Evolutionary conservation across 2,329 filamentous ascomycete species (phyloP).

Genomic region (Penicillium sp.): DNA sequence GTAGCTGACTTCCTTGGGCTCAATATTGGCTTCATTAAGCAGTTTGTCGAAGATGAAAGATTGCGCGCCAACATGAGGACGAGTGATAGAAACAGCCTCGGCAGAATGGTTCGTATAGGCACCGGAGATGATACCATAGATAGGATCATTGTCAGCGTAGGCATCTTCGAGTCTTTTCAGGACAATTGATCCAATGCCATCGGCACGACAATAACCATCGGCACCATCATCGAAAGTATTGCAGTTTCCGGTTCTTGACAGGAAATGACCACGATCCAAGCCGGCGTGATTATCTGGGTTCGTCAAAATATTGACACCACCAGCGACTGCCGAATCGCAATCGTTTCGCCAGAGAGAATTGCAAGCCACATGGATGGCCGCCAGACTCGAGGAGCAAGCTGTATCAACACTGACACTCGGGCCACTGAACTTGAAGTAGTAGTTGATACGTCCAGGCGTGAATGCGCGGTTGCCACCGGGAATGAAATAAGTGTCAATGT

Average conservation of each 20-base stretch:
- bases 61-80: constrained; percentile 78
- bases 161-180: constrained; percentile 82
- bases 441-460: constrained; percentile 46
- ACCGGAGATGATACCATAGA: constrained; percentile 74
- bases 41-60: constrained; percentile 71
- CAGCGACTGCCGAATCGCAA: constrained; percentile 79
- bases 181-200: constrained; percentile 74
- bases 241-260: constrained; percentile 76
- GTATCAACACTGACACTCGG: constrained; percentile 75
- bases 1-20: constrained; percentile 77
- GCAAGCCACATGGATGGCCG: constrained; percentile 73
- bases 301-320: constrained; percentile 75
- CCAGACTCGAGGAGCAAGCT: constrained; percentile 76
- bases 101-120: constrained; percentile 81
- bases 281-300: constrained; percentile 81
- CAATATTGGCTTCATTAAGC: constrained; percentile 72
- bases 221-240: constrained; percentile 81
- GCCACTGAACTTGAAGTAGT: constrained; percentile 76
- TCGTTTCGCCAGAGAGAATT: constrained; percentile 75
- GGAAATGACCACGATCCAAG: constrained; percentile 75
- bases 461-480: constrained; percentile 63
- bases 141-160: constrained; percentile 69
- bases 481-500: constrained; percentile 72
- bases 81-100: constrained; percentile 80
- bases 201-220: constrained; percentile 81